Evolutionary conservation across 805 yeast genomes (phyloP).

Genomic region (Yamadazyma takamatsuzukensis): DNA sequence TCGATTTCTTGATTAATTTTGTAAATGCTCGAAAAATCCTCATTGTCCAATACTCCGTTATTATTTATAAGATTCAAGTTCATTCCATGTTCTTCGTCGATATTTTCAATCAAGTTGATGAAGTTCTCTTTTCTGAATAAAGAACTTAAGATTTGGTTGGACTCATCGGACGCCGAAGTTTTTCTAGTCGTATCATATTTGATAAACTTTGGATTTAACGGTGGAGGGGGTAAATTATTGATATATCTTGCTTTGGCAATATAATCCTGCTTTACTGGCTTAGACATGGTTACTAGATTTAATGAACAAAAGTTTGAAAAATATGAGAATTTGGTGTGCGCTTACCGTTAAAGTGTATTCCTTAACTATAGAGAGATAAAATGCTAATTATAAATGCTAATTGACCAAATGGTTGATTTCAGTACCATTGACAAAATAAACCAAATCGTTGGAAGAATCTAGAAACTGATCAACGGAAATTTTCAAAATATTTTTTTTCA

Average conservation of each 20-base stretch:
- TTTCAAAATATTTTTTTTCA: constrained; percentile 7
- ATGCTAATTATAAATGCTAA: too few relatives aligned
- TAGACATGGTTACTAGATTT: constrained; percentile 19
- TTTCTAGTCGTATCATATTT: constrained; percentile 44
- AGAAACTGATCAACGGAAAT: constrained; percentile 7
- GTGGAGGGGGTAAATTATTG: constrained; percentile 90
- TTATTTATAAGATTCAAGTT: constrained; percentile 65
- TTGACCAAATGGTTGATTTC: constrained; percentile 3
- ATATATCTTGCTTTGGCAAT: constrained; percentile 79
- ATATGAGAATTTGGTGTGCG: not conserved
- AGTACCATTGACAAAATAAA: constrained; percentile 12
- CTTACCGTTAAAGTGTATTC: too few relatives aligned
- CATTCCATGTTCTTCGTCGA: constrained; percentile 70
- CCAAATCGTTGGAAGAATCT: constrained; percentile 10
- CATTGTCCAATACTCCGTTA: constrained; percentile 64
- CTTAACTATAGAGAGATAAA: too few relatives aligned
- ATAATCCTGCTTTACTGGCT: constrained; percentile 62
- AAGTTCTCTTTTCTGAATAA: constrained; percentile 74
- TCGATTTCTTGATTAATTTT: constrained; percentile 26
- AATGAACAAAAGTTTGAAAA: not conserved
- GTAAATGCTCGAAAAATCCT: constrained; percentile 37
- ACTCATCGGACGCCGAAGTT: constrained; percentile 34
- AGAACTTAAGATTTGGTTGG: constrained; percentile 57
- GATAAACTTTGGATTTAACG: constrained; percentile 82
- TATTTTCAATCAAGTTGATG: constrained; percentile 50